phyloP scores from a whole-genome alignment of 352 stramenopile genomes.

The Phytophthora niederhauseri region DNA sequence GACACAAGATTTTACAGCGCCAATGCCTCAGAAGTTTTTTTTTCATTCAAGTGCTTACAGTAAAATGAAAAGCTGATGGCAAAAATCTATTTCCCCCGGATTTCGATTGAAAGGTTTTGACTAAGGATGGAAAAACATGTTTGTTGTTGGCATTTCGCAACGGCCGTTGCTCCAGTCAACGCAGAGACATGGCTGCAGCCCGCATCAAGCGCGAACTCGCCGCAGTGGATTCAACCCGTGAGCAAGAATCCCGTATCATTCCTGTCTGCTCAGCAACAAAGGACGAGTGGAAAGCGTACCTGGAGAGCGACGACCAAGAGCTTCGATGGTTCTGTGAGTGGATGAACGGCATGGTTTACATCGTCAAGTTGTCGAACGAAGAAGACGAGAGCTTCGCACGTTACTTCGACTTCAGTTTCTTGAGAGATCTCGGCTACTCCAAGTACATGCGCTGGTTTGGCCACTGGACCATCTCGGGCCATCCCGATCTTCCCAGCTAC shows the following conservation, averaged over 20 bases:
- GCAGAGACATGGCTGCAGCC: background rate
- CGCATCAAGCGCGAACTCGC: background rate
- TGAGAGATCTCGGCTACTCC: background rate
- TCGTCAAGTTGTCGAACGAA: background rate
- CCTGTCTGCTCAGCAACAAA: background rate
- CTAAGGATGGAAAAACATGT: too few relatives aligned
- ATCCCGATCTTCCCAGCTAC: background rate
- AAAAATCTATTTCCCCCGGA: too few relatives aligned
- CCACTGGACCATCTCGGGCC: background rate
- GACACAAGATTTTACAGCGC: too few relatives aligned
- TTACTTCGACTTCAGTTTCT: background rate
- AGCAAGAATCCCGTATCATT: background rate
- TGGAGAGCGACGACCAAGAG: background rate
- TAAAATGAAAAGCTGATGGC: too few relatives aligned
- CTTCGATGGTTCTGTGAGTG: background rate
- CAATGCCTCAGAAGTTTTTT: too few relatives aligned
- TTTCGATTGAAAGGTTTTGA: too few relatives aligned
- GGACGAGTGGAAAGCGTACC: background rate
- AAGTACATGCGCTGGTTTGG: background rate
- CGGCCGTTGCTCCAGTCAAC: too few relatives aligned
- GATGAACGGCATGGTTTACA: background rate
- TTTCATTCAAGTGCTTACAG: too few relatives aligned
- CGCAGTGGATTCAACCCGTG: background rate
- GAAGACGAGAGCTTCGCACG: background rate
- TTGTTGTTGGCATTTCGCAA: too few relatives aligned